Base-by-base conservation (phyloP, 139 green algal genomes). In the Chlamydomonas sphaeroides region DNA sequence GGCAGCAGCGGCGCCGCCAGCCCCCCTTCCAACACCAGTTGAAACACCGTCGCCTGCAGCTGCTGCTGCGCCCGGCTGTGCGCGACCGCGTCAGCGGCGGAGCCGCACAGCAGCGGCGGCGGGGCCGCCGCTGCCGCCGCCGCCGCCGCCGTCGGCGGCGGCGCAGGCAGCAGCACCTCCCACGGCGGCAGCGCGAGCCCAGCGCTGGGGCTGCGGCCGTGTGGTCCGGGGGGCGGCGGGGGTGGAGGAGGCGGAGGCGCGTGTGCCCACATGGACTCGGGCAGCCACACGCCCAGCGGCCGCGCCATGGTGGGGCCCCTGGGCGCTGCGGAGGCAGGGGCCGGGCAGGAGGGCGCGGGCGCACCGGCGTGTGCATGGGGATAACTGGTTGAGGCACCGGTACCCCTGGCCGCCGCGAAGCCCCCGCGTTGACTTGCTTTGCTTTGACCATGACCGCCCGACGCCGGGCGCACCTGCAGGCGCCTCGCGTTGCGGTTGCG, bases 41-140 rank as follows among this genome's bases (percentile, higher is more conserved):
- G 68, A 14, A 90, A 78, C 73, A 95, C 88, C 65, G 90, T 53
- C 90, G 96, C 80, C 88, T 95, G 35, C 70, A 92, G 87, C 89
- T 97, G 78, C 94, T 97, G 90, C 83, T 94, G 36, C 86, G 80
- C 68, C 89, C 97, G 53, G 90, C 96, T 77, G 89, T 84, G 65
- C 11, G 77, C 77, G 5, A 84, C 65, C 0, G 77, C 77, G 17
- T 84, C 77, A 6, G 41, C 25, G 23, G 65, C 48, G 2, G 65
- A 76, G 33, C 3, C 28, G 42, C 77, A 84, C 48, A 74, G 48
- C 65, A 84, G 45, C 11, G 36, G 32, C 48, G 77, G 65, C 77
- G 77, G 77, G 21, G 61, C 61, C 0, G 33, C 25, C 14, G 25
- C 32, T 36, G 14, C 3, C 18, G 51, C 51, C 3, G 14, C 3